A percentile compares a stretch with the other conserved stretches of the same genome.
Evolutionary conservation across 2,329 filamentous ascomycete genomes (phyloP).

Genomic region (Fusarium sp.): DNA sequence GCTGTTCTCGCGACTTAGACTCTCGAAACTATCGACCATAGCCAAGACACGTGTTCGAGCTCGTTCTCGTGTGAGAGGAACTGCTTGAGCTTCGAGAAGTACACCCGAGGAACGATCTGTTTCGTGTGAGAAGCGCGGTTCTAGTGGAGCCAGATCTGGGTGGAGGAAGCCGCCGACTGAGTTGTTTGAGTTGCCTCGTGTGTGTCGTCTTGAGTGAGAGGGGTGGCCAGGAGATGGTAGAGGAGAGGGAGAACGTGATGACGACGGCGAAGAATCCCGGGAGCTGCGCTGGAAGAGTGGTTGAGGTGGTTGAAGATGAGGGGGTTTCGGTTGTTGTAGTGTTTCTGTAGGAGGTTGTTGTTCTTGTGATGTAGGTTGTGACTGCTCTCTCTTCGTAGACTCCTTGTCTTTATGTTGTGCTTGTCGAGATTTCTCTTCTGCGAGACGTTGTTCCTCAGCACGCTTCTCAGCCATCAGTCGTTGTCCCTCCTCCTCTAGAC

Average conservation of each 20-base stretch:
- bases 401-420: not conserved
- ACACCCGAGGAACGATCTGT: conserved; percentile 48
- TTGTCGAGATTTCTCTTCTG: conserved; percentile 1
- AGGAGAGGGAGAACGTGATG: conserved; percentile 19
- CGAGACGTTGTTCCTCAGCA: not conserved
- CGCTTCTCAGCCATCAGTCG: not conserved
- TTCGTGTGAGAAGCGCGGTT: conserved; percentile 41
- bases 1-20: conserved; percentile 54
- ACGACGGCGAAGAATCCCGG: conserved; percentile 19
- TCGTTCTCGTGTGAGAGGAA: conserved; percentile 50
- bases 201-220: conserved; percentile 13
- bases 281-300: conserved; percentile 35
- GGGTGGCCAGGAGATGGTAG: conserved; percentile 19
- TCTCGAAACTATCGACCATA: conserved; percentile 67
- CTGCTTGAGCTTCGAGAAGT: conserved; percentile 58
- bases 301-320: conserved; percentile 31
- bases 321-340: conserved; percentile 12
- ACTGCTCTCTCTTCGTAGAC: not conserved
- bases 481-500: conserved; percentile 1
- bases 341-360: not conserved
- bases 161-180: conserved; percentile 29
- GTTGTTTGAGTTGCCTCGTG: conserved; percentile 23
- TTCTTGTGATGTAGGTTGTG: not conserved
- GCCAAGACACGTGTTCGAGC: conserved; percentile 59
- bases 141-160: conserved; percentile 34